Base-by-base conservation (phyloP, 148 eudicot genomes). In the Silene conica region DNA sequence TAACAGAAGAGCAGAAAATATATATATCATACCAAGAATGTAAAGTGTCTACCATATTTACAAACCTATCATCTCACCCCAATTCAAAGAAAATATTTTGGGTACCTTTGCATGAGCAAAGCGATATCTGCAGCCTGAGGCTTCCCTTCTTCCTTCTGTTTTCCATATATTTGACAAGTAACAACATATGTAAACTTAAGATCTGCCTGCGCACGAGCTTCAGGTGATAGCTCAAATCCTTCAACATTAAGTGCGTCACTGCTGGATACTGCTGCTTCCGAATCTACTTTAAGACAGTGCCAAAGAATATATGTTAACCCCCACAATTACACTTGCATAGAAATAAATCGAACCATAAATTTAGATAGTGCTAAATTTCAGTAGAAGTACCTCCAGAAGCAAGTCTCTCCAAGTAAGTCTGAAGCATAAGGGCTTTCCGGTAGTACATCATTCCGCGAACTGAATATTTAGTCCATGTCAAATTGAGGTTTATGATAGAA, bases 381-480 rank as follows among this genome's bases (percentile, higher is more conserved):
- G 26, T 15, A 19, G 26, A 23, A 11, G 2, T 74, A 96, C 99
- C 99, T 87, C 83, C 89, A 84, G 80, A 79, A 70, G 86, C 79
- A 78, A 76, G 82, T 80, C 86, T 82, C 83, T 96, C 99, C 86
- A 96, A 67, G 77, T 92, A 89, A 41, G 96, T 81, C 78, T 96
- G 97, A 62, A 96, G 97, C 92, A 95, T 90, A 63, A 92, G 81
- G 71, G 99, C 99, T 82, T 92, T 96, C 75, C 99, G 87, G 75
- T 96, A 92, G 83, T 96, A 96, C 97, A 96, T 96, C 99, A 96
- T 96, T 64, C 99, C 97, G 58, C 99, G 91, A 80, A 96, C 99
- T 96, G 92, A 80, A 81, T 45, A 80, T 45, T 16, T 50, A 73
- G 19, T 54, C 43, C 60, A 68, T n/a, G 54, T 52, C 55, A 2